These are phyloP conservation scores for Mucor velutinosus DNA, from an alignment of 371 early-diverging fungal species.

Conservation along the genomic window DNA sequence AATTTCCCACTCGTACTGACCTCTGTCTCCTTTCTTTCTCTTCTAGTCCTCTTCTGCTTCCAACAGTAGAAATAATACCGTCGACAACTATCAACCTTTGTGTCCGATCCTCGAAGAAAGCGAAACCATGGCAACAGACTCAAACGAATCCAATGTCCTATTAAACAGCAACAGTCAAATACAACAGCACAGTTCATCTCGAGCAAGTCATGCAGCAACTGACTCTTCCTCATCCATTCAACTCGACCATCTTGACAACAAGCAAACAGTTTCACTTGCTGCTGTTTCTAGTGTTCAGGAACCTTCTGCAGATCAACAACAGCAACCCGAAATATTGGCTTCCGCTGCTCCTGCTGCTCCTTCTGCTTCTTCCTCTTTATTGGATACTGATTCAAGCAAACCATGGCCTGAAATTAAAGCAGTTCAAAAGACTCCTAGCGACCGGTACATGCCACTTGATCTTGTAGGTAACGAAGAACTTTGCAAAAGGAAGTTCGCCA, in stretches of 20 bases:
- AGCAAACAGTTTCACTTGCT: constrained; percentile 9
- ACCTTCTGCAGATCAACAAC: neutral
- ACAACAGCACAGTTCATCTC: neutral
- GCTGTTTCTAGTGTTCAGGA: neutral
- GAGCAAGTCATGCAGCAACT: neutral
- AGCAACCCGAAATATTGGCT: neutral
- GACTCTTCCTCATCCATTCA: neutral
- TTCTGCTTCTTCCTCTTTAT: constrained; percentile 1
- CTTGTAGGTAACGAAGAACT: constrained; percentile 35
- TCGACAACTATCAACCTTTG: constrained; percentile 20
- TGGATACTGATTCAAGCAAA: neutral
- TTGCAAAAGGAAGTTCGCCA: constrained; percentile 39
- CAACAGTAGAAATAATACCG: neutral
- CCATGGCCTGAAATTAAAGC: constrained; percentile 14
- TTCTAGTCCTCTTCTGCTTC: neutral
- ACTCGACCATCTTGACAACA: neutral
- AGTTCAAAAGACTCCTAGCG: constrained; percentile 17
- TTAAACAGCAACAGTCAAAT: neutral
- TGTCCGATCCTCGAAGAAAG: constrained; percentile 49
- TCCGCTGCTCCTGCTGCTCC: neutral
- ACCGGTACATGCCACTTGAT: constrained; percentile 22
- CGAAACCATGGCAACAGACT: constrained; percentile 34
- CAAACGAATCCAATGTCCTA: constrained; percentile 8
- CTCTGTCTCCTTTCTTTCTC: constrained; percentile 3
- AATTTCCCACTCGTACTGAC: neutral